phyloP scores from a whole-genome alignment of 768 basidiomycete genomes.

The Boletellus ananiceps region DNA sequence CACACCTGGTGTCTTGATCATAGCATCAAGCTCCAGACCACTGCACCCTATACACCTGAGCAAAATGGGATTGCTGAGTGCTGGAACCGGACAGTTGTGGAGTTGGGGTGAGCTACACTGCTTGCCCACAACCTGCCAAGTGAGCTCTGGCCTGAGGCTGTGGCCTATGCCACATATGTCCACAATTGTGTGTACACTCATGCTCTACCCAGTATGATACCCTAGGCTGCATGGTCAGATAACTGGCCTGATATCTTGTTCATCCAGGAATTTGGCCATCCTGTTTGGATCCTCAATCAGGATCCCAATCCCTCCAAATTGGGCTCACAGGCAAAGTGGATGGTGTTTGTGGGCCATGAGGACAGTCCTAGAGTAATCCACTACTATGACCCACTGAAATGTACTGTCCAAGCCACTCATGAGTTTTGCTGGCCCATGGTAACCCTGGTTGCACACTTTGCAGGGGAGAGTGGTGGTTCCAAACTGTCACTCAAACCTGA shows the following conservation, averaged over 20 bases:
- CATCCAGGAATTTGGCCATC: background rate
- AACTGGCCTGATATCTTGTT: background rate
- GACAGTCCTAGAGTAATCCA: background rate
- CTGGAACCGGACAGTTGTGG: slow-evolving; percentile 31
- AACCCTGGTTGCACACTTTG: too few relatives aligned
- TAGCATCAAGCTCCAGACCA: slow-evolving; percentile 31
- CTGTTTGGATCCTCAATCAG: background rate
- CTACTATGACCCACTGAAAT: background rate
- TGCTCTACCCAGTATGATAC: background rate
- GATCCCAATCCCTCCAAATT: background rate
- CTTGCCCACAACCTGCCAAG: background rate
- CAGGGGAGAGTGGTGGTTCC: too few relatives aligned
- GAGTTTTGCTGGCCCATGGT: background rate
- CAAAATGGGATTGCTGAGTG: slow-evolving; percentile 39
- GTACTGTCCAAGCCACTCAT: background rate
- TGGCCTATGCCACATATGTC: background rate
- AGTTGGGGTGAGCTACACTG: slow-evolving; percentile 33
- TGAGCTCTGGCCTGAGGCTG: background rate
- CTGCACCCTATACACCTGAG: slow-evolving; percentile 34
- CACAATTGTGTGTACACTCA: background rate
- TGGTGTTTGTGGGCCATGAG: background rate
- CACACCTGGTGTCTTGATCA: slow-evolving; percentile 16
- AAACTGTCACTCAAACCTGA: too few relatives aligned
- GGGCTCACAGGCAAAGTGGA: background rate
- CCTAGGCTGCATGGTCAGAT: background rate